phyloP scores from a whole-genome alignment of 352 stramenopile species.

The Thalassiosira sp. region DNA sequence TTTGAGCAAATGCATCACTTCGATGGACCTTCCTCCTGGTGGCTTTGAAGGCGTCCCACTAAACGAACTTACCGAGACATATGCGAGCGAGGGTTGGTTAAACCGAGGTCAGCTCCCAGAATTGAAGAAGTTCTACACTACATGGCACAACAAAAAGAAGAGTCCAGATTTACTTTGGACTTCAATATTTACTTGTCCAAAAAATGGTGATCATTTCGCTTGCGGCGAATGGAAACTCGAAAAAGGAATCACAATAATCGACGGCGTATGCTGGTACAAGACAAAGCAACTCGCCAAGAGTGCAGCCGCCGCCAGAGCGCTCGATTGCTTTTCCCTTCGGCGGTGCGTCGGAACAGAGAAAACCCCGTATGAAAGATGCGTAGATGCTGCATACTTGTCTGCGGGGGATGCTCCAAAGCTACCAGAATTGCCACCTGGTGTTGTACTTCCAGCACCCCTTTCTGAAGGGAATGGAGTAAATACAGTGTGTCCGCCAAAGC shows the following conservation, averaged over 20 bases:
- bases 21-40: constrained; percentile 30
- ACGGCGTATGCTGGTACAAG: constrained; percentile 16
- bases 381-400: constrained; percentile 32
- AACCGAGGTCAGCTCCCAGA: constrained; percentile 2
- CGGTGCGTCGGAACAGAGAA: constrained; percentile 30
- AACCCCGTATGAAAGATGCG: constrained; percentile 32
- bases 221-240: constrained; percentile 15
- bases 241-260: constrained; percentile 8
- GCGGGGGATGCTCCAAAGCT: constrained; percentile 25
- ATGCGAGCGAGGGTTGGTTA: constrained; percentile 7
- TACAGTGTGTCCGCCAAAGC: constrained; percentile 13
- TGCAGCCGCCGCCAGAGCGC: constrained; percentile 34
- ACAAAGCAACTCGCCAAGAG: constrained; percentile 36
- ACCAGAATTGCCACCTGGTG: constrained; percentile 25
- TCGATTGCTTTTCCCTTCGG: constrained; percentile 45
- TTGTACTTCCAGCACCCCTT: constrained; percentile 21
- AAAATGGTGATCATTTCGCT: constrained; percentile 31
- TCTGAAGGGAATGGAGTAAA: background rate
- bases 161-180: constrained; percentile 16
- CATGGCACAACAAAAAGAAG: constrained; percentile 15
- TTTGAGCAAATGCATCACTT: background rate
- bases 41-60: constrained; percentile 29
- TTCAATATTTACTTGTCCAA: constrained; percentile 37
- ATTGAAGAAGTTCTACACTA: constrained; percentile 29
- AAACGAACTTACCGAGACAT: constrained; percentile 39